A percentile compares a stretch with the other conserved stretches of the same genome.
Conservation (phyloP, 805 yeast genomes). For the Candida chilensis region DNA sequence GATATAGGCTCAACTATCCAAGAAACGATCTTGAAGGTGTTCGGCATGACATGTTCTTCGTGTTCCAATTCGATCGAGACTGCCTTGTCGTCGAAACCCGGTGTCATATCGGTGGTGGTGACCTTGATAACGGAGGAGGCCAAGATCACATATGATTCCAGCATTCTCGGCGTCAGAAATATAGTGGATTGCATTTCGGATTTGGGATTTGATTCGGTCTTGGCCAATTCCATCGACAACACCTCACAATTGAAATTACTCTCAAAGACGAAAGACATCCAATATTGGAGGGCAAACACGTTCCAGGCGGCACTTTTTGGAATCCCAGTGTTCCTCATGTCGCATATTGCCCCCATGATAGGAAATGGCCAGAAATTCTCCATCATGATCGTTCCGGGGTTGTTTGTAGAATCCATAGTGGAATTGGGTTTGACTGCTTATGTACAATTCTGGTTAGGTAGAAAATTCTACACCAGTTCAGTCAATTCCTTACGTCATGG, state of each 20-base stretch:
- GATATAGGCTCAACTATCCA: not conserved
- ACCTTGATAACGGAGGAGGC: slow-evolving; percentile 49
- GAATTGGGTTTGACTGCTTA: slow-evolving; percentile 49
- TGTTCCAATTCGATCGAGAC: slow-evolving; percentile 42
- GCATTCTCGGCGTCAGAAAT: slow-evolving; percentile 51
- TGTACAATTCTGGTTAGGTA: slow-evolving; percentile 61
- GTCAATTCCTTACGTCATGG: slow-evolving; percentile 56
- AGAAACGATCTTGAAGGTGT: slow-evolving; percentile 22
- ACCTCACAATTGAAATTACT: slow-evolving; percentile 62
- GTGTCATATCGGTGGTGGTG: slow-evolving; percentile 40
- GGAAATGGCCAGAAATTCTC: slow-evolving; percentile 21
- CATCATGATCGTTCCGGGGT: slow-evolving; percentile 41
- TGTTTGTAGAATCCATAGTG: slow-evolving; percentile 54
- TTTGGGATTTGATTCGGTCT: slow-evolving; percentile 43
- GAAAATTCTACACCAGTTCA: slow-evolving; percentile 57
- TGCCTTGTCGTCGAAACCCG: slow-evolving; percentile 32
- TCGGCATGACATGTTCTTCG: slow-evolving; percentile 56
- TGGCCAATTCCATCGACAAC: slow-evolving; percentile 42
- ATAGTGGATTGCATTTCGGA: slow-evolving; percentile 45
- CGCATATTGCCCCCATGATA: slow-evolving; percentile 38
- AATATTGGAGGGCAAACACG: slow-evolving; percentile 58
- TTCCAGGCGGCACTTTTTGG: slow-evolving; percentile 46
- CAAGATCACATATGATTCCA: slow-evolving; percentile 39
- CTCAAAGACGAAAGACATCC: slow-evolving; percentile 61
- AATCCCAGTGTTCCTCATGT: slow-evolving; percentile 45